phyloP scores from a whole-genome alignment of 2,329 filamentous ascomycete genomes.

The Stemphylium beticola region DNA sequence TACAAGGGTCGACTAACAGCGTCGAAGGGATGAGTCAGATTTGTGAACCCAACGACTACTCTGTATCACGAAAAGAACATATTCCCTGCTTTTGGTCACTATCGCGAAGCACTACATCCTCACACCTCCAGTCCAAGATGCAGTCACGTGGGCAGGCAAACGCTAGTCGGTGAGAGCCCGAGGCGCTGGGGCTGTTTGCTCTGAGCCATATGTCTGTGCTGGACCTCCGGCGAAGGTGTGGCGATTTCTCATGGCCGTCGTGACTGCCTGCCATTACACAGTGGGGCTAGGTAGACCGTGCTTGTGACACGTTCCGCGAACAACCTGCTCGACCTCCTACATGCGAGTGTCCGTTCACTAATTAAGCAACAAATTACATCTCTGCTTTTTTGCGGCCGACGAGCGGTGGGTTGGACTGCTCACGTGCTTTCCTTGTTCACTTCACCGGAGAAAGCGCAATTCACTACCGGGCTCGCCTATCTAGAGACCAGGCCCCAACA shows the following conservation, averaged over 20 bases:
- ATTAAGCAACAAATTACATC: neutral
- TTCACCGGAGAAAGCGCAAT: slow-evolving; percentile 6
- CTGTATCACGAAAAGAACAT: neutral
- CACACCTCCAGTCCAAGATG: neutral
- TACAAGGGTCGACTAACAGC: slow-evolving; percentile 32
- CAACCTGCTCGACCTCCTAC: neutral
- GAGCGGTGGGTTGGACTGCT: slow-evolving; percentile 3
- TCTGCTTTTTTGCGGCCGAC: neutral
- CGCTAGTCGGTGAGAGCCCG: neutral
- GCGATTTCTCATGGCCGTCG: neutral
- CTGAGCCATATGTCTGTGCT: neutral
- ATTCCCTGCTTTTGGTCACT: neutral
- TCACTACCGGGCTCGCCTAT: slow-evolving; percentile 3
- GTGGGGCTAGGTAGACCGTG: neutral
- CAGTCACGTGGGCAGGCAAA: neutral
- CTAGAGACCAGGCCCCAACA: slow-evolving; percentile 2
- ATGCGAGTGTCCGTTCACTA: neutral
- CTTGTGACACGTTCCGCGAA: slow-evolving; percentile 8
- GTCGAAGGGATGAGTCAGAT: neutral
- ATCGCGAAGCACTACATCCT: neutral
- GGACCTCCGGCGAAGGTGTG: too few species aligned
- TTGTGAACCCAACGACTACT: neutral
- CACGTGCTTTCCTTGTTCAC: slow-evolving; percentile 16
- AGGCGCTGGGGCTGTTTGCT: neutral
- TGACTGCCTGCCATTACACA: slow-evolving; percentile 6